Evolutionary conservation across 345 rosid species (phyloP).

Genomic region (Iberis pinnata): DNA sequence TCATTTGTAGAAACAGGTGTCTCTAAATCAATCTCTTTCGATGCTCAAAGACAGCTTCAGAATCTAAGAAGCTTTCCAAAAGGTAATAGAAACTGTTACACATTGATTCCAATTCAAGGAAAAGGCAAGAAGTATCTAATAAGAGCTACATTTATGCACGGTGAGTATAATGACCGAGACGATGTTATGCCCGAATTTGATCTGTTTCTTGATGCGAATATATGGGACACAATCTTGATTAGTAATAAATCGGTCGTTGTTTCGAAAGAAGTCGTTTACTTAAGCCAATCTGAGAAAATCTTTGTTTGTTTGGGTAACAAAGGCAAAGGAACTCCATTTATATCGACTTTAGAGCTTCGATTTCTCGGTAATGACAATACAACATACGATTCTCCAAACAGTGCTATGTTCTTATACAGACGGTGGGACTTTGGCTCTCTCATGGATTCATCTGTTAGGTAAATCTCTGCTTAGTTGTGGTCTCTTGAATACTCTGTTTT

Average conservation of each 20-base stretch:
- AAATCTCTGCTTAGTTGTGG: too few relatives aligned
- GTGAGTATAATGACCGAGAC: slow-evolving; percentile 33
- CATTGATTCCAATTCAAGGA: slow-evolving; percentile 21
- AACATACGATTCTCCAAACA: slow-evolving; percentile 16
- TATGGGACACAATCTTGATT: slow-evolving; percentile 27
- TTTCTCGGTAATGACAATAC: slow-evolving; percentile 12
- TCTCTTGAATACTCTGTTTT: slow-evolving; percentile 7
- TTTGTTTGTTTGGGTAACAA: too few relatives aligned
- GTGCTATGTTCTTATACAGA: slow-evolving; percentile 24
- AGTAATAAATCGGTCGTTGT: slow-evolving; percentile 9
- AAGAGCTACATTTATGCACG: slow-evolving; percentile 34
- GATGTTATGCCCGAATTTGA: slow-evolving; percentile 25
- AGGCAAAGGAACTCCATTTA: too few relatives aligned
- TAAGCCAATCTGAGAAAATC: too few relatives aligned
- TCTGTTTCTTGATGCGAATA: slow-evolving; percentile 26
- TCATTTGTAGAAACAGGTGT: slow-evolving; percentile 26
- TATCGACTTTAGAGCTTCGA: too few relatives aligned
- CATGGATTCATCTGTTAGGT: slow-evolving; percentile 19
- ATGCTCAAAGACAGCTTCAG: slow-evolving; percentile 17
- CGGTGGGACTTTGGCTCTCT: slow-evolving; percentile 25
- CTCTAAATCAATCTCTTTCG: neutral
- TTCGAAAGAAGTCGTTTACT: slow-evolving; percentile 30
- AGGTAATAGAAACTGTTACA: slow-evolving; percentile 37
- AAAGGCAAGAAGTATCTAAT: slow-evolving; percentile 31
- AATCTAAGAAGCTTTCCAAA: slow-evolving; percentile 34